Evolutionary conservation across 306 rosid genomes (phyloP), one percentile per base, ranked within the genome.

Genomic region (Lupinus albus): DNA sequence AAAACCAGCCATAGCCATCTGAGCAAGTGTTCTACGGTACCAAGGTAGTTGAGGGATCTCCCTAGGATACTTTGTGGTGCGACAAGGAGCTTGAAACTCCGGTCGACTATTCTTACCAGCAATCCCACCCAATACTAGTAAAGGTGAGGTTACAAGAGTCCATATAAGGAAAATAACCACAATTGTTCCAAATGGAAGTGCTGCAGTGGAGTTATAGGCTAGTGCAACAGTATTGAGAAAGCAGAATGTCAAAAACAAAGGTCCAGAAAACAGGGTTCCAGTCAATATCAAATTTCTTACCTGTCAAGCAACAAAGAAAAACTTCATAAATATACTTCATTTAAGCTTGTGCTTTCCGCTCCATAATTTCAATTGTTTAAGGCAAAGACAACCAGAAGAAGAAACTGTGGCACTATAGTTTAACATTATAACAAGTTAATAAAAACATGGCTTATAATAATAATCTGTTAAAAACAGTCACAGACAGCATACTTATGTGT

Each of bases 71-170:
- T 74, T 84, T 10, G 78, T 76, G 4, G 85, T 74, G 20, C 76
- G 74, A 66, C 88, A 75, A 33, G 88, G 85, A 14, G 85, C 80
- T 41, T 72, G 83, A 69, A 81, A 78, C 39, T 73, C 83, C 39
- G 78, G 45, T 71, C 64, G 41, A 49, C 78, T 81, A 64, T 81
- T 78, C 83, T 65, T 78, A 33, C 80, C 88, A 59, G 82, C 85
- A 52, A 81, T 78, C 13, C 85, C 88, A 2, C 83, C 85, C 53
- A 81, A 58, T 21, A 78, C 69, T 30, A 84, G 45, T 65, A 84
- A 78, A 63, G 85, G 85, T 11, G 88, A 57, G 7, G 83, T 81
- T 11, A 84, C 79, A 62, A 84, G 88, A 17, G 85, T 84, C 88
- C 83, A 84, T 77, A 75, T 78, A 3, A 84, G 81, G 70, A 75